Base-by-base conservation (phyloP, 2,329 filamentous ascomycete species). In the Aspergillus jensenii region DNA sequence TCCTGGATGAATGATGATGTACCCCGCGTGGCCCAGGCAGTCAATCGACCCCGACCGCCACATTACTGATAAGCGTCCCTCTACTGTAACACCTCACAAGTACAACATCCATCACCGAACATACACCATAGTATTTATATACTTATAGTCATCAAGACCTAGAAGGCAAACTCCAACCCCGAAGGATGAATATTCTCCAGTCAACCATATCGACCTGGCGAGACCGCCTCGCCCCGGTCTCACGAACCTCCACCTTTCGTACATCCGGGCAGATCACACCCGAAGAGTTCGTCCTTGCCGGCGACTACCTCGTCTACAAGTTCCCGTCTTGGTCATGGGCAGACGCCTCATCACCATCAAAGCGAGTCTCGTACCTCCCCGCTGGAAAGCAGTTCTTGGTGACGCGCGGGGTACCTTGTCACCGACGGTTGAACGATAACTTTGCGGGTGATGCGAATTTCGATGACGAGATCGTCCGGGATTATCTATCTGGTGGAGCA, bases 301-400 rank as follows among this genome's bases (percentile, higher is more conserved):
- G 95, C 68, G 95, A 99, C 80, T 99, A 98, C 75, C 87, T 99
- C 39, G 93, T 96, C 71, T 96, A 96, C 87, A 98, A 97, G 81
- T 99, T 99, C 78, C 95, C 93, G 8, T 96, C 93, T 58, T 99
- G 95, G 95, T 90, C 91, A 50, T 99, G 95, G 95, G 87, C 90
- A 64, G 91, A 95, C 68, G 93, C 93, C 65, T 90, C 93, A 55
- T 86, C 87, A n/a, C 85, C 88, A 1, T 83, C 85, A 61, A 90
- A 91, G 74, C 89, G 92, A 62, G 90, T 90, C 55, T 80, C 82
- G 64, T 90, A 96, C 72, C 86, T 99, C 4, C 95, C 95, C 1
- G 78, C 87, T 0, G 91, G 90, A 52, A 99, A 98, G 79, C 95
- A 99, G 82, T 99, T 92, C 71, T 84, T 99, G 39, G 90, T 98